Base-by-base conservation (phyloP, 208 protist genomes). In the Porcisia hertigi region DNA sequence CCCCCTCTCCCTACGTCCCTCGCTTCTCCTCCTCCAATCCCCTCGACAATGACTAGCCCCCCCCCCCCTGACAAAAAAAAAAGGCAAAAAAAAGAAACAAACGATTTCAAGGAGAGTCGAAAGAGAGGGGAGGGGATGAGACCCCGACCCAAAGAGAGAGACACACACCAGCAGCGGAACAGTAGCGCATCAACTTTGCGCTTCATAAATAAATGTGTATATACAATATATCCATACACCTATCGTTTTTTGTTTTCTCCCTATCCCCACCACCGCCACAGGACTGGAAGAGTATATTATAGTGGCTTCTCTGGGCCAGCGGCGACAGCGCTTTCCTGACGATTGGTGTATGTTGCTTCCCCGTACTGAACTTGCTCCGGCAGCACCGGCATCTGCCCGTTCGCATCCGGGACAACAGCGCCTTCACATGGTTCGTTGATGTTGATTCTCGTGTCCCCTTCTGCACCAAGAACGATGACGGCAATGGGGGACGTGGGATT, bases 291-390 rank as follows among this genome's bases (percentile, higher is more conserved):
- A 66, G 5, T 6, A 34, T n/a, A 6, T 39, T 47, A 45, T n/a
- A 16, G 1, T 18, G 16, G 4, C 18, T 49, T 41, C 20, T 66
- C 5, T 20, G 39, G 20, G 45, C 14, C 12, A 39, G 45, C 47
- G 12, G 47, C 5, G 34, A 39, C 30, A 11, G 23, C 18, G 16
- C 34, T 9, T n/a, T 49, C 16, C 49, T 2, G 34, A 20, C 59
- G 30, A 52, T 45, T 39, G 3, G 53, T 43, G 47, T 79, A 79
- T 0, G 75, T 30, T 0, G 67, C 57, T 55, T 73, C 75, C 0
- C 75, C 67, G 49, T 79, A 79, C 4, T 62, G 67, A 34, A 67
- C 75, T 7, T 36, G 66, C 58, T 59, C 65, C 25, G 67, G 65
- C 25, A 52, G 54, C 43, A 34, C 23, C 14, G 75, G 75, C 43